Base-by-base conservation (phyloP, 75 land plant genomes). In the Selaginella tamariscina region DNA sequence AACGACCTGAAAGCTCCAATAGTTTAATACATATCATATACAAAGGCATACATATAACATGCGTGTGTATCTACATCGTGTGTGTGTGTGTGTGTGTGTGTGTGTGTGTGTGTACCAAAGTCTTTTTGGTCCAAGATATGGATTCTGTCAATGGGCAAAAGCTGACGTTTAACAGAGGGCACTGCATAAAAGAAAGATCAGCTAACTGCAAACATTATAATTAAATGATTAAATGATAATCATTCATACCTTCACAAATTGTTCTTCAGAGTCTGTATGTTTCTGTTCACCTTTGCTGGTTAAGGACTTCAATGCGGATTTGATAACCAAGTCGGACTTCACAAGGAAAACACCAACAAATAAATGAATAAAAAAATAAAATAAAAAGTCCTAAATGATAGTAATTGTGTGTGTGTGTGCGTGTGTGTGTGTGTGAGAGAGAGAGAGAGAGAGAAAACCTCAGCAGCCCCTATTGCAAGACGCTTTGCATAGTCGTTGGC, bases 401-500 rank as follows among this genome's bases (percentile, higher is more conserved):
- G 20, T 20, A 49, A 11, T 49, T 11, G 18, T 49, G 20, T n/a
- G n/a, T n/a, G n/a, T n/a, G n/a, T n/a, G n/a, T n/a, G n/a, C n/a
- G n/a, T n/a, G n/a, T n/a, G n/a, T n/a, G n/a, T n/a, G n/a, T n/a
- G n/a, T n/a, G n/a, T n/a, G n/a, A n/a, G n/a, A n/a, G n/a, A n/a
- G n/a, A n/a, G n/a, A n/a, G n/a, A 49, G 20, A 49, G 11, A 49
- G 54, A 49, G 18, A 20, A 88, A 5, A 39, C 93, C 87, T 86
- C 78, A 9, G 1, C 5, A 56, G 80, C 82, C 20, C 84, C 93
- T 2, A 70, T 82, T 2, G 77, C 70, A 0, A 88, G 67, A 23
- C 93, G 74, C 57, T 73, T 75, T n/a, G 93, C 86, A 82, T 88
- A 88, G 71, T 88, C 93, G 72, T 82, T 64, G 32, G 93, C 86